These are phyloP conservation scores for Lichtheimia ornata DNA, from an alignment of 371 early-diverging fungal species.

Conservation along the genomic window DNA sequence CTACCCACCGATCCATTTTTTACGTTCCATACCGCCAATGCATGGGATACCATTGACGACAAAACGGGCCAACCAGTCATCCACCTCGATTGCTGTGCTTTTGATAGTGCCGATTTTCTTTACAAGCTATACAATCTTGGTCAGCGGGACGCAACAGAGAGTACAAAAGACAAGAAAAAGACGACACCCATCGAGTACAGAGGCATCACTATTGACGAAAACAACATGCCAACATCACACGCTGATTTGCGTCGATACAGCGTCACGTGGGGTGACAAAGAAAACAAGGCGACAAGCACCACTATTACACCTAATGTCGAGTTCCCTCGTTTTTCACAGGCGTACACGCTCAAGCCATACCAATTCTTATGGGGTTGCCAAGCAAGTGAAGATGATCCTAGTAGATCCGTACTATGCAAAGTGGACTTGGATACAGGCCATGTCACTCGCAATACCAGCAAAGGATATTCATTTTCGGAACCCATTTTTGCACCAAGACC, in stretches of 20 bases:
- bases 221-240: constrained; percentile 13
- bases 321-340: constrained; percentile 36
- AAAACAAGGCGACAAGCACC: constrained; percentile 17
- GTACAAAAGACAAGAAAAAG: constrained; percentile 20
- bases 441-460: constrained; percentile 10
- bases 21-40: constrained; percentile 59
- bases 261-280: constrained; percentile 15
- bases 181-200: constrained; percentile 9
- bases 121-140: constrained; percentile 30
- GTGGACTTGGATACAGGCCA: constrained; percentile 33
- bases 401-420: constrained; percentile 40
- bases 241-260: constrained; percentile 31
- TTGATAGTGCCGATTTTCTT: constrained; percentile 32
- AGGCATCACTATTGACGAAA: constrained; percentile 14
- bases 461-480: constrained; percentile 56
- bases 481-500: constrained; percentile 68
- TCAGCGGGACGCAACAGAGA: constrained; percentile 1
- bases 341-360: constrained; percentile 22
- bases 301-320: constrained; percentile 45
- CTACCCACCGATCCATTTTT: constrained; percentile 49
- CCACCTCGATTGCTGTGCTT: constrained; percentile 32
- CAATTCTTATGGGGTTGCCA: constrained; percentile 53
- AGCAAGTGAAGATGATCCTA: constrained; percentile 26
- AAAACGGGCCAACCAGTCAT: constrained; percentile 24
- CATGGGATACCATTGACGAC: constrained; percentile 43